A percentile compares a stretch with the other conserved stretches of the same genome.
Evolutionary conservation across 371 early-diverging fungal species (phyloP).

Genomic region (Apophysomyces elegans): DNA sequence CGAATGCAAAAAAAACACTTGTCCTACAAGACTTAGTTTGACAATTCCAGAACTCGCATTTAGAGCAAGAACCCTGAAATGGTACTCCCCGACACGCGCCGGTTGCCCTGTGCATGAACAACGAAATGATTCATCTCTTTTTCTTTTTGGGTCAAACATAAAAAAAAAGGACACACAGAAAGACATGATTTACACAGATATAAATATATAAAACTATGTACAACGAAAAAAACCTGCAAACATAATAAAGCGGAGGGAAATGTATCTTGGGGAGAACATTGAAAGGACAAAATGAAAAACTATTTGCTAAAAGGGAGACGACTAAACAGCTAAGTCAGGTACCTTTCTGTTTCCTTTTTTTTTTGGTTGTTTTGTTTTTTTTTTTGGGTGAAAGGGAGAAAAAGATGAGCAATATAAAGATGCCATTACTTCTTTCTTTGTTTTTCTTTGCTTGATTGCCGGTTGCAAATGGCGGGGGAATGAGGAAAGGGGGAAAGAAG

Average conservation of each 20-base stretch:
- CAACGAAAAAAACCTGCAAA: constrained; percentile 3
- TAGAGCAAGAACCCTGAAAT: constrained; percentile 9
- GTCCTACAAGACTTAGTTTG: constrained; percentile 4
- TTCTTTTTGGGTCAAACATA: neutral
- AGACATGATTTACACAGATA: constrained; percentile 10
- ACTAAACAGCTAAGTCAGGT: neutral
- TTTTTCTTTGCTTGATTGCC: no score
- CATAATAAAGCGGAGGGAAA: neutral
- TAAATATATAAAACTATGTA: constrained; percentile 9
- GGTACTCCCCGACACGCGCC: constrained; percentile 12
- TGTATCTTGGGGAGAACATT: neutral
- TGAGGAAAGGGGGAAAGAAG: neutral
- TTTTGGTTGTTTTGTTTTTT: neutral
- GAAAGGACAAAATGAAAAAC: neutral
- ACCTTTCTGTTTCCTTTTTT: neutral
- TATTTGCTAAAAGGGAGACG: neutral
- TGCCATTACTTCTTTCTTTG: no score
- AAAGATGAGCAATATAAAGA: neutral
- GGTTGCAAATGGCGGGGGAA: no score
- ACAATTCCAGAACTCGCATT: constrained; percentile 7
- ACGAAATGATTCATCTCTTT: neutral
- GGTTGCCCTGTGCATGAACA: constrained; percentile 7
- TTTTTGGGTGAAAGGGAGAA: neutral
- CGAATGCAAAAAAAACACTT: neutral
- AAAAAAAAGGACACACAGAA: neutral